Evolutionary conservation across 257 asterid species (phyloP), one percentile per base, ranked within the genome.

Genomic region (Solanum stenotomum): DNA sequence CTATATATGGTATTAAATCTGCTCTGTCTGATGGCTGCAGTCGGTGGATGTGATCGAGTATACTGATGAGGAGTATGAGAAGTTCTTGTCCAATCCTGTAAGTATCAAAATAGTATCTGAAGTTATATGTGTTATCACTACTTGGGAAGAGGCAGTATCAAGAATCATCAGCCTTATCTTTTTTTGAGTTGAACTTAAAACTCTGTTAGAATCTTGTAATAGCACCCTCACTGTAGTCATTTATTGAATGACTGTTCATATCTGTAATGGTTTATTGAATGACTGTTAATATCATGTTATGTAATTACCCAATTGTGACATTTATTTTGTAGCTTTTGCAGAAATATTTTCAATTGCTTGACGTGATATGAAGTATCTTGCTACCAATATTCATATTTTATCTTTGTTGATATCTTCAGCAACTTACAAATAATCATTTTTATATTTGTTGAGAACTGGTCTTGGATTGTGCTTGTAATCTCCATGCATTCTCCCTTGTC

Each of bases 41-140:
- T 93, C 96, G 16, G 98, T 94, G 92, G 99, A 96, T 85, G 94
- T 96, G 91, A 91, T 93, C 91, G 95, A 95, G 94, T 97, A 96
- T 91, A 96, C 99, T 8, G 94, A 93, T 52, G 99, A 95, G 92
- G 99, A 97, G 94, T 97, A 97, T 38, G 99, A 94, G 90, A 97
- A 95, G 93, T 91, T 91, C 90, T 93, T 96, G 87, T 88, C 89
- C 70, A 94, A 93, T 92, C 95, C 96, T 89, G 99, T 97, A 93
- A 65, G 98, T 92, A 86, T 85, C 90, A 81, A 81, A 44, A 1
- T 81, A 46, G 27, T 27, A 81, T 29, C 85, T 29, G 14, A 31
- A 49, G 40, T 49, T 70, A 52, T 70, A 82, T 49, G 42, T 18
- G 40, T 81, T 82, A 82, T 29, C 44, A 33, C 34, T 18, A 14